These are phyloP conservation scores for Luffa acutangula DNA, from an alignment of 306 rosid genomes.

Conservation along the genomic window DNA sequence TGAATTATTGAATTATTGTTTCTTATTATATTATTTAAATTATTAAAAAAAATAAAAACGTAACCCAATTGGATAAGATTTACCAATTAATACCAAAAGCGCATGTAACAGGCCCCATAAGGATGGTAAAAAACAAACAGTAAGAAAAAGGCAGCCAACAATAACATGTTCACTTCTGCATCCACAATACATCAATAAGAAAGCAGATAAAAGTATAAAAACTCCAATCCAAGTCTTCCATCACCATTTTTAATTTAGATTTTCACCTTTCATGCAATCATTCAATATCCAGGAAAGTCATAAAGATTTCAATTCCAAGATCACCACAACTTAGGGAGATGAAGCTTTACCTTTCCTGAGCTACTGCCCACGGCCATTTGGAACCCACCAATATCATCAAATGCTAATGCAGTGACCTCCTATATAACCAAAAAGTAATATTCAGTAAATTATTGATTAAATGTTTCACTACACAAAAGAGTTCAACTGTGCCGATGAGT, in stretches of 20 bases:
- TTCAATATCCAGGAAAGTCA: neutral
- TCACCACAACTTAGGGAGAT: neutral
- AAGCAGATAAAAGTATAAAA: neutral
- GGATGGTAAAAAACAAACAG: neutral
- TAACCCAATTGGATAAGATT: neutral
- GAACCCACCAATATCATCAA: slow-evolving; percentile 66
- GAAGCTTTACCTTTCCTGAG: slow-evolving; percentile 66
- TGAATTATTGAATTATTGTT: neutral
- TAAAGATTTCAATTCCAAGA: neutral
- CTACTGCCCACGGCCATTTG: slow-evolving; percentile 94
- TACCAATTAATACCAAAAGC: neutral
- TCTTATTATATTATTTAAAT: no score
- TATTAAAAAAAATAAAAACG: neutral
- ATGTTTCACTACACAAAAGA: neutral
- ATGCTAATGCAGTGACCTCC: slow-evolving; percentile 90
- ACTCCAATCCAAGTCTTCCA: neutral
- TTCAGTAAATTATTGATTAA: neutral
- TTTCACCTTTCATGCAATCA: neutral
- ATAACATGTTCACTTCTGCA: neutral
- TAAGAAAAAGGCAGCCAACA: neutral
- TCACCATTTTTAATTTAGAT: neutral
- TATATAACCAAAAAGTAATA: slow-evolving; percentile 20
- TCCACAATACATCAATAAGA: neutral
- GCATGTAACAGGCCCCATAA: neutral
- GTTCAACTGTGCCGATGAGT: no score